phyloP scores from a whole-genome alignment of 148 eudicot species.

The Arbutus unedo region DNA sequence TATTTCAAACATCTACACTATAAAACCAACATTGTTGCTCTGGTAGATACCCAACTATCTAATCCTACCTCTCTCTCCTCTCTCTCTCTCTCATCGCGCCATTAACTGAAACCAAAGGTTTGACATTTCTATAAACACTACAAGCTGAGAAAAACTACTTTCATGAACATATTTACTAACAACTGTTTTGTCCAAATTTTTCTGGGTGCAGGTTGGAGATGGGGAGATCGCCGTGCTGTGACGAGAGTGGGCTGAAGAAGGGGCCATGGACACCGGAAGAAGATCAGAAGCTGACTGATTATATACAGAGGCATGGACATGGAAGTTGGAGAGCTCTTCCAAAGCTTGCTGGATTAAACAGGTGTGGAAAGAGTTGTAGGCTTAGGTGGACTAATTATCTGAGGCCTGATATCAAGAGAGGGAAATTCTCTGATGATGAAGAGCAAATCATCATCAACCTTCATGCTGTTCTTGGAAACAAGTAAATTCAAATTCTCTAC shows the following conservation, averaged over 20 bases:
- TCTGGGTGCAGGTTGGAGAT: slow-evolving; percentile 17
- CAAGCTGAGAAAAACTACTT: not conserved
- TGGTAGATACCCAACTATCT: slow-evolving; percentile 4
- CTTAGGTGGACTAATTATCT: slow-evolving; percentile 65
- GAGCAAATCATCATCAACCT: slow-evolving; percentile 53
- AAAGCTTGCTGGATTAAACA: slow-evolving; percentile 49
- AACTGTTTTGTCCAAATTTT: not conserved
- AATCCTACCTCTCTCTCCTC: not conserved
- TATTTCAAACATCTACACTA: slow-evolving; percentile 15
- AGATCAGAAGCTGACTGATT: slow-evolving; percentile 45
- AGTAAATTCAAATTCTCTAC: slow-evolving; percentile 22
- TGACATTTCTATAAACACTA: not conserved
- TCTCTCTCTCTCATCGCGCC: too few relatives aligned
- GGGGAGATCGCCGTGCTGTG: slow-evolving; percentile 56
- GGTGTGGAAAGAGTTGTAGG: slow-evolving; percentile 64
- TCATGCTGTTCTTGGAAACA: slow-evolving; percentile 61
- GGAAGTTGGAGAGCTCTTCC: slow-evolving; percentile 74
- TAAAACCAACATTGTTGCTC: slow-evolving; percentile 13
- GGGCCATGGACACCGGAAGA: slow-evolving; percentile 73
- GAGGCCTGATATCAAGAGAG: slow-evolving; percentile 62
- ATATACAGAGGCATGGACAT: slow-evolving; percentile 41
- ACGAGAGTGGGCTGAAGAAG: slow-evolving; percentile 46
- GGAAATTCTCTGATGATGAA: slow-evolving; percentile 53
- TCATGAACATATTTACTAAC: not conserved
- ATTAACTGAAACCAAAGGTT: too few relatives aligned